Conservation (phyloP, 192 early-diverging fungal genomes). For the Coemansia sp. region DNA sequence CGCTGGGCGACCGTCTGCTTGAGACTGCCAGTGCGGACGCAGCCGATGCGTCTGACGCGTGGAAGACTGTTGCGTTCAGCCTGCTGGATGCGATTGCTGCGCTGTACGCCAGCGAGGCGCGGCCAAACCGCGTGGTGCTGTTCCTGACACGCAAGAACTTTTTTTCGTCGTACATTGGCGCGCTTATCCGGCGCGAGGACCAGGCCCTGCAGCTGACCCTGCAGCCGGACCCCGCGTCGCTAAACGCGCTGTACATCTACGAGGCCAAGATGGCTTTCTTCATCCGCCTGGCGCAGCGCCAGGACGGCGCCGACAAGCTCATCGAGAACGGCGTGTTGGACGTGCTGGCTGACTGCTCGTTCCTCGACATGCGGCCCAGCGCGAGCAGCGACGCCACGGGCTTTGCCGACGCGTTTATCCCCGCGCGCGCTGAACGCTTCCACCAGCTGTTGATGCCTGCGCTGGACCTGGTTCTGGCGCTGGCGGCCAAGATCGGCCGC, state of each 20-base stretch:
- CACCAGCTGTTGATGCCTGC: slow-evolving; percentile 63
- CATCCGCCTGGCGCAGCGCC: slow-evolving; percentile 68
- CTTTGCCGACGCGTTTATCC: slow-evolving; percentile 47
- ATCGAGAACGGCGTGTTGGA: slow-evolving; percentile 80
- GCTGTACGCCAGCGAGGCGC: slow-evolving; percentile 47
- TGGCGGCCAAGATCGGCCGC: slow-evolving; percentile 48
- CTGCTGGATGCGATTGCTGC: slow-evolving; percentile 68
- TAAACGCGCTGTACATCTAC: slow-evolving; percentile 68
- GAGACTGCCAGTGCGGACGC: slow-evolving; percentile 80
- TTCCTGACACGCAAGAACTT: slow-evolving; percentile 56
- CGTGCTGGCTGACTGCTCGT: slow-evolving; percentile 66
- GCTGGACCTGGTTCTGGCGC: slow-evolving; percentile 58
- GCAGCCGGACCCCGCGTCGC: slow-evolving; percentile 56
- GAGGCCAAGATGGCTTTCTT: slow-evolving; percentile 82
- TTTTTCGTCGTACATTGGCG: slow-evolving; percentile 54
- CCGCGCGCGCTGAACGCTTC: slow-evolving; percentile 55
- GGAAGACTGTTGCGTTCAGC: slow-evolving; percentile 83
- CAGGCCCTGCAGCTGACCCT: slow-evolving; percentile 51
- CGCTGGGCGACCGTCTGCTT: slow-evolving; percentile 68
- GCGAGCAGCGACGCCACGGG: slow-evolving; percentile 11
- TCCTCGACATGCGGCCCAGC: slow-evolving; percentile 64
- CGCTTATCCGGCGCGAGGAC: slow-evolving; percentile 64
- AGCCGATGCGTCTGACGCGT: slow-evolving; percentile 72
- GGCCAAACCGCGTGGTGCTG: slow-evolving; percentile 48
- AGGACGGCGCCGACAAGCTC: slow-evolving; percentile 74